Percentiles rank a stretch among this genome's conserved stretches.
These are phyloP conservation scores for Hygrophoropsis aurantiaca DNA, from an alignment of 768 basidiomycete genomes.

Conservation along the genomic window DNA sequence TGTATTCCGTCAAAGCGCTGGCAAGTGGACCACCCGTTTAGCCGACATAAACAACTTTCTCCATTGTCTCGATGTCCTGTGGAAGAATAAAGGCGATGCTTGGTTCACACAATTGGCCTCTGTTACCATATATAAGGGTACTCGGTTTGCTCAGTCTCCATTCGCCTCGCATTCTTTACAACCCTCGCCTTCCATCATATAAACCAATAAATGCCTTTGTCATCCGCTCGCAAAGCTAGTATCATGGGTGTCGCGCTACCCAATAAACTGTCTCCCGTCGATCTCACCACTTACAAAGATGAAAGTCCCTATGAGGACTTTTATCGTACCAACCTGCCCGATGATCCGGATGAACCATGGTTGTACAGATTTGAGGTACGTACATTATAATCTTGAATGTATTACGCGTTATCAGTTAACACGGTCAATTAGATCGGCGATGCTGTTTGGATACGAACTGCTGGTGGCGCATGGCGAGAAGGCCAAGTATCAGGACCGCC, in stretches of 20 bases:
- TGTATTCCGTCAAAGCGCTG: constrained; percentile 3
- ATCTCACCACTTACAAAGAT: constrained; percentile 23
- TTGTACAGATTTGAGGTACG: constrained; percentile 49
- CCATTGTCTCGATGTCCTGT: no score
- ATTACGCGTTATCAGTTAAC: no score
- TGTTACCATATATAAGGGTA: no score
- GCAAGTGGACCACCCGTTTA: not conserved
- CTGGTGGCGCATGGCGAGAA: constrained; percentile 48
- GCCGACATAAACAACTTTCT: no score
- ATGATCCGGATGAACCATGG: constrained; percentile 50
- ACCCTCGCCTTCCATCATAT: not conserved
- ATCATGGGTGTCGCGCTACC: constrained; percentile 7
- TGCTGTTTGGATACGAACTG: constrained; percentile 51
- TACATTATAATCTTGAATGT: constrained; percentile 3
- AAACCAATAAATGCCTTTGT: not conserved
- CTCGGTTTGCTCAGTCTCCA: no score
- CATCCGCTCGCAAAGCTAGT: not conserved
- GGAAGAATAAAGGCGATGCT: no score
- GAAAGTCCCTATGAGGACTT: constrained; percentile 18
- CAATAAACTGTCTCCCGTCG: constrained; percentile 15
- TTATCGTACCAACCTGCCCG: constrained; percentile 27
- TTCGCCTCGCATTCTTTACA: no score
- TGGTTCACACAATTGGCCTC: no score
- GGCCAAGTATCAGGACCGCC: constrained; percentile 49
- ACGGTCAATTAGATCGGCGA: constrained; percentile 46